A percentile compares a stretch with the other conserved stretches of the same genome.
These are phyloP conservation scores for Dianthus caryophyllus DNA, from an alignment of 148 eudicot species.

Conservation along the genomic window DNA sequence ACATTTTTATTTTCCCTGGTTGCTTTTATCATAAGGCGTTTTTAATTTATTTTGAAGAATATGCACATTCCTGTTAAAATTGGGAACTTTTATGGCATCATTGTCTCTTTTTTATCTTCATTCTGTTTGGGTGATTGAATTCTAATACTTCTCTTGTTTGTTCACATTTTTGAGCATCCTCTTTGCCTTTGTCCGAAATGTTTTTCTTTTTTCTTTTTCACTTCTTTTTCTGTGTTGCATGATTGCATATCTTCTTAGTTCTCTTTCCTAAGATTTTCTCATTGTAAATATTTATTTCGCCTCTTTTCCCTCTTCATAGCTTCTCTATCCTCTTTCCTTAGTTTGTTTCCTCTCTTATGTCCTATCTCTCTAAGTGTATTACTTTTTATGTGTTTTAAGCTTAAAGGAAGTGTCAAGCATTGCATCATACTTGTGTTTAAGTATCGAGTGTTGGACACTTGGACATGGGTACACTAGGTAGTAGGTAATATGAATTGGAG, in stretches of 20 bases:
- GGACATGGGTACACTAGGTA: too few species aligned
- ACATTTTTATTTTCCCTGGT: too few species aligned
- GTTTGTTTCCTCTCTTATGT: not conserved
- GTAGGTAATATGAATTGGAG: too few species aligned
- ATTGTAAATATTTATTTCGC: not conserved
- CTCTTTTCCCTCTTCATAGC: not conserved
- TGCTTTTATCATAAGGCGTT: too few species aligned
- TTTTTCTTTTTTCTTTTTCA: not conserved
- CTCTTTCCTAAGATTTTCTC: not conserved
- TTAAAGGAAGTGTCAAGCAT: too few species aligned
- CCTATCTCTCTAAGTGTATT: not conserved
- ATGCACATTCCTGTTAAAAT: not conserved
- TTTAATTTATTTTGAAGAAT: too few species aligned
- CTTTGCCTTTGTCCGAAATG: too few species aligned
- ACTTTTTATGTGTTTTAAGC: not conserved
- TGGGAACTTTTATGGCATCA: not conserved
- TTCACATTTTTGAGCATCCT: not conserved
- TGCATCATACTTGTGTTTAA: too few species aligned
- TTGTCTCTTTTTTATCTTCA: not conserved
- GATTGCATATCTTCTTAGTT: not conserved
- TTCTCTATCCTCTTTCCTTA: not conserved
- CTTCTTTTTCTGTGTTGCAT: not conserved
- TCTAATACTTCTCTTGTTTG: not conserved
- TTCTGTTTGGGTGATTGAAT: not conserved
- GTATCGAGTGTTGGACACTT: too few species aligned